phyloP scores from a whole-genome alignment of 2,329 filamentous ascomycete genomes.

The Cadophora sp. region DNA sequence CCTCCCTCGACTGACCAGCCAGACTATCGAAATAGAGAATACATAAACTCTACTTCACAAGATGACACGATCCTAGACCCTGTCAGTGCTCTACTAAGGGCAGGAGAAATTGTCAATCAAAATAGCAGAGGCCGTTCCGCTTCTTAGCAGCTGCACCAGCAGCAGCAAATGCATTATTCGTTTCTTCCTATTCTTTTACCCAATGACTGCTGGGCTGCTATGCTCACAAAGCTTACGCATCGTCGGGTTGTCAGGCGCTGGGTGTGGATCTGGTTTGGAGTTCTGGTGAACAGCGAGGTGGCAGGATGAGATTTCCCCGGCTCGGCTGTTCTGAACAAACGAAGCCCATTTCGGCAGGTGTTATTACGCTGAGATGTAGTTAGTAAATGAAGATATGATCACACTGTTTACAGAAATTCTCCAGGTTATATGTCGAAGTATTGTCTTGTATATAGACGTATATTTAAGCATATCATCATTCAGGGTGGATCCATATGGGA shows the following conservation, averaged over 20 bases:
- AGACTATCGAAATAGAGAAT: conserved; percentile 32
- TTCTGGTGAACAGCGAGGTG: conserved; percentile 23
- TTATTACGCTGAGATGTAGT: neutral
- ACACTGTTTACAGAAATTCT: neutral
- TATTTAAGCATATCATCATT: no score
- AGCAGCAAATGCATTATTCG: neutral
- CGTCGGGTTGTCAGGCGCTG: conserved; percentile 13
- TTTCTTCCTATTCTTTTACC: neutral
- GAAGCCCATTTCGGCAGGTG: conserved; percentile 11
- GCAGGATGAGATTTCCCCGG: conserved; percentile 26
- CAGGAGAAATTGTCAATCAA: conserved; percentile 64
- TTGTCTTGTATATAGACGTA: no score
- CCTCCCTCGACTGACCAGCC: conserved; percentile 20
- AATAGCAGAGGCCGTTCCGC: conserved; percentile 34
- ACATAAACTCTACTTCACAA: conserved; percentile 33
- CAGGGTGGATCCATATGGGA: no score
- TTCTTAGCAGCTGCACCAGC: conserved; percentile 7
- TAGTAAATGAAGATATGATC: conserved; percentile 21
- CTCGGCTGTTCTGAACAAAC: neutral
- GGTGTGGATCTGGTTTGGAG: conserved; percentile 26
- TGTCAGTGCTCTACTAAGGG: conserved; percentile 63
- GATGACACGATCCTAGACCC: conserved; percentile 56
- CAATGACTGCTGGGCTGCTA: neutral
- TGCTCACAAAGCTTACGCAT: neutral
- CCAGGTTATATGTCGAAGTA: no score